Evolutionary conservation across 768 basidiomycete species (phyloP), one percentile per base, ranked within the genome.

Genomic region (Hydnomerulius pinastri): DNA sequence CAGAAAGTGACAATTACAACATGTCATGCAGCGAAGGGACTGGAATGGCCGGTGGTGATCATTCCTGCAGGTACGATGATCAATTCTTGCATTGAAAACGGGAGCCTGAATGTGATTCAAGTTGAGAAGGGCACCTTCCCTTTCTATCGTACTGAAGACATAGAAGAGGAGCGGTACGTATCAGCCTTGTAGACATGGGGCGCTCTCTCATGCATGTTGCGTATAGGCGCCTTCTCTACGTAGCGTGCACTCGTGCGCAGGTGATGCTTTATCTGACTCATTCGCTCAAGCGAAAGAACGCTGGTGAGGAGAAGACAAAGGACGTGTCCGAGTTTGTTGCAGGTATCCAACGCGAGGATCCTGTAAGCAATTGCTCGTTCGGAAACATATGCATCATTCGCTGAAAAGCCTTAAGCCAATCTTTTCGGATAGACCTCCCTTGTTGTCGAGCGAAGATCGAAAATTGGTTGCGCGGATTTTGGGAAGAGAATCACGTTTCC

Each of bases 41-140:
- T 94, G 7, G 92, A 96, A 67, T 96, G 92, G 91, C 91, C 92
- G 1, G 87, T 93, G 2, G 90, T 94, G 0, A 85, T 94, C 54
- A 73, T 90, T 17, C 87, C 87, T 20, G 81, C 85, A 12, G 83
- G 86, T 86, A 61, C 53, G 64, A 46, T 15, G 30, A 13, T 58
- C 29, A 36, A 21, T 39, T 15, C 43, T 47, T 12, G 35, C 47
- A 13, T 43, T 18, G 49, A 4, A 13, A 23, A 18, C 2, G n/a
- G 12, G 8, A 4, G n/a, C n/a, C 28, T 37, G 18, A 42, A 1
- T 32, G 20, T 43, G 11, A 25, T 29, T 27, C 23, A 20, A 89
- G 89, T 84, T 3, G 91, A 92, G 61, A 64, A 79, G 24, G 86
- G 83, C 1, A 86, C 80, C 0, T 93, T 86, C 58, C 92, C 91